Percentiles rank a stretch among this genome's conserved stretches.
phyloP scores from a whole-genome alignment of 106 monocot genomes.

The Allium fistulosum region DNA sequence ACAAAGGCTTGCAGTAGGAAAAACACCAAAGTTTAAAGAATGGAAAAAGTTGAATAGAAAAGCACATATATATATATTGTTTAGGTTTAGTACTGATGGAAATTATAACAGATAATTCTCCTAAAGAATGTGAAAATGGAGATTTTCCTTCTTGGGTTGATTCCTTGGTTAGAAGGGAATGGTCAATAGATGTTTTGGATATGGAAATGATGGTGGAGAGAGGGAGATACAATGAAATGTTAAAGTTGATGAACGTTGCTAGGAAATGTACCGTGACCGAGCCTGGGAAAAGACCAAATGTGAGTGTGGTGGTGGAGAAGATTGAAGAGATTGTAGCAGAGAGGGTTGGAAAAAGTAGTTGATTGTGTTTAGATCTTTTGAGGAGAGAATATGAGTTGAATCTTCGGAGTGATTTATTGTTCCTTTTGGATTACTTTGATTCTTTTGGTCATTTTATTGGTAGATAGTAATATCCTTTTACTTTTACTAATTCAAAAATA shows the following conservation, averaged over 20 bases:
- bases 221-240: conserved; percentile 33
- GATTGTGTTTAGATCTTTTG: background rate
- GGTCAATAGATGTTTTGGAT: conserved; percentile 49
- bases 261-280: conserved; percentile 30
- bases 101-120: conserved; percentile 35
- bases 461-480: too few relatives aligned
- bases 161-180: conserved; percentile 13
- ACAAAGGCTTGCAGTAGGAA: conserved; percentile 24
- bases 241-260: conserved; percentile 36
- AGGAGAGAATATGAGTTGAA: too few relatives aligned
- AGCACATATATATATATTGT: conserved; percentile 38
- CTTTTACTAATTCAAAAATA: too few relatives aligned
- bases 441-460: too few relatives aligned
- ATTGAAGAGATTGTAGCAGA: conserved; percentile 31
- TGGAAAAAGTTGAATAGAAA: conserved; percentile 24
- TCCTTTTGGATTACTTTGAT: too few relatives aligned
- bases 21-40: conserved; percentile 26
- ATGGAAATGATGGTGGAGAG: conserved; percentile 33
- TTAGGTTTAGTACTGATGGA: conserved; percentile 47
- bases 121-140: conserved; percentile 14
- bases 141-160: conserved; percentile 28
- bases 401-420: too few relatives aligned
- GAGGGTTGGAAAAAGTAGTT: background rate
- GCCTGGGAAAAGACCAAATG: conserved; percentile 32
- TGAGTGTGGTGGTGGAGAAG: conserved; percentile 23